Evolutionary conservation across 2,329 filamentous ascomycete species (phyloP), one percentile per base, ranked within the genome.

Genomic region (Dothistroma septosporum): DNA sequence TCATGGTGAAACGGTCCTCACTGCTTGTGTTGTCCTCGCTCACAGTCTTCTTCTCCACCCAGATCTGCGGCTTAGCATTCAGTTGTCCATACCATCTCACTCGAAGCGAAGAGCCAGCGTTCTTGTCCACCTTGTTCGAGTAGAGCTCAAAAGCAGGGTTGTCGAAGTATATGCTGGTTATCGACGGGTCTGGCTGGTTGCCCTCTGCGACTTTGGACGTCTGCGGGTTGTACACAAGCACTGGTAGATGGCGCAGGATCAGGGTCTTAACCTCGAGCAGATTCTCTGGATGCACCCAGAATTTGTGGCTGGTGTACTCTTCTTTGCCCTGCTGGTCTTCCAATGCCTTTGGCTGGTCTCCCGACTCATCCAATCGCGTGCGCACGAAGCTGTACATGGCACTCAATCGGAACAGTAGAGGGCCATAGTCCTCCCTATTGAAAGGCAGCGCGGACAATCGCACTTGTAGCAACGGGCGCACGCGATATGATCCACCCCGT

Each of bases 211-310:
- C 84, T 76, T 93, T 95, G 33, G 91, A 87, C 0, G 89, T 85
- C 68, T 92, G 88, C 50, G 94, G 88, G 73, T 94, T 97, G 77
- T 97, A 99, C 22, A 99, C 88, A 16, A 99, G 86, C 32, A 95
- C 87, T 0, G 94, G 94, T 22, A 99, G 83, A 60, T 90, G 90
- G 64, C 94, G 90, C 33, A 97, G 84, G 63, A 99, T 95, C 70
- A 91, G 87, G 5, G 94, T 97, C 82, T 97, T 97, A 74, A 97
- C 91, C 78, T 99, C 94, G 68, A 97, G 86, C 31, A 97, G 81
- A 76, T 99, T 97, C 71, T 99, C 94, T 33, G 87, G 85, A 75
- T 99, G 94, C 6, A 99, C 88, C 94, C 94, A 99, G 79, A 96
- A 74, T 59, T 73, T 74, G 65, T 73, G 66, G 59, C 68, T 70